Base-by-base conservation (phyloP, 768 basidiomycete species). In the Termitomyces sp. region DNA sequence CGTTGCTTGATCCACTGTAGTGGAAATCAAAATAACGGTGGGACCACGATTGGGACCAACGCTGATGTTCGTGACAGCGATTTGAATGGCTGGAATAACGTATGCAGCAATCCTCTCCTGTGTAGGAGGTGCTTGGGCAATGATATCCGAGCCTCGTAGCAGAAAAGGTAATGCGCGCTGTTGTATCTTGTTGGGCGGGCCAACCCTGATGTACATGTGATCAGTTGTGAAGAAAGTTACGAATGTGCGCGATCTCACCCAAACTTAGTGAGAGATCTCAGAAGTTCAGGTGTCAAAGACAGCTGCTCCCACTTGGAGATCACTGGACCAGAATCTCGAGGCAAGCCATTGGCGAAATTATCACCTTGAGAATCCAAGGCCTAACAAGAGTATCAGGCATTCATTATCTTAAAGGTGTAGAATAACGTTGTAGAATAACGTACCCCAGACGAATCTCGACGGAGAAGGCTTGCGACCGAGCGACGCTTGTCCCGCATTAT, bases 151-250 rank as follows among this genome's bases (percentile, higher is more conserved):
- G 8, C 94, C 95, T 54, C 89, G 85, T 36, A 98, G 80, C 59
- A 99, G 84, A 76, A 98, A 98, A 7, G 97, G 97, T 52, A 99
- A 78, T 47, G 97, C 95, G 50, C 96, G 85, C 69, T 96, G 94
- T 73, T 98, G 97, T 64, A 99, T 97, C 78, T 99, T 99, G 73
- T 98, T 98, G 6, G 97, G 97, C 2, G 97, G 97, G 0, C 96
- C 95, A 61, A 98, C 88, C 44, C 95, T 95, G 67, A 27, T 58
- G 44, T 22, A 27, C 27, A 60, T 34, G 58, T 58, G 51, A 55
- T 60, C 42, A 54, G 42, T 33, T 59, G 36, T 59, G 39, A 37
- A 49, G 34, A 45, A 46, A 16, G n/a, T 27, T 42, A 37, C 36
- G 37, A 47, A 48, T 42, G 37, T 7, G 56, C 58, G 47, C 39